phyloP scores from a whole-genome alignment of 352 stramenopile species.

The Phytopythium mirpurense region DNA sequence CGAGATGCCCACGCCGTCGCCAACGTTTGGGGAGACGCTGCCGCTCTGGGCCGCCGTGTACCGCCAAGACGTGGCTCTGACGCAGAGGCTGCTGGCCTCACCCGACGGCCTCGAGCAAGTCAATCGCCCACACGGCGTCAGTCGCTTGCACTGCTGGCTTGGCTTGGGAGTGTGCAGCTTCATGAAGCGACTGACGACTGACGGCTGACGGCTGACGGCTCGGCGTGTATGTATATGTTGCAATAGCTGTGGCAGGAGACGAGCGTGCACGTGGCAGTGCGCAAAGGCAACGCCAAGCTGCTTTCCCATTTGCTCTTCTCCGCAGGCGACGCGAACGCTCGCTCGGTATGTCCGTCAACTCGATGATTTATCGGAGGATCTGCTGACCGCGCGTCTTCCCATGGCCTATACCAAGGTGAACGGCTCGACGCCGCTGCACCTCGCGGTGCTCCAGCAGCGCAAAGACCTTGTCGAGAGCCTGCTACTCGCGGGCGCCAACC shows the following conservation, averaged over 20 bases:
- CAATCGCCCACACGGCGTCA: constrained; percentile 46
- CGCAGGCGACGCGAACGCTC: constrained; percentile 33
- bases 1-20: constrained; percentile 23
- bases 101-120: constrained; percentile 27
- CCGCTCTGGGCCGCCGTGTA: constrained; percentile 66
- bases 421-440: constrained; percentile 52
- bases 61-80: constrained; percentile 20
- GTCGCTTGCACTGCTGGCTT: no score
- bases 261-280: constrained; percentile 50
- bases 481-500: constrained; percentile 48
- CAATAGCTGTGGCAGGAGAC: constrained; percentile 67
- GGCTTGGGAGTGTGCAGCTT: no score
- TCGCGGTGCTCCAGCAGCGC: constrained; percentile 40
- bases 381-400: no score
- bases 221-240: no score
- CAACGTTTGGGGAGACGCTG: constrained; percentile 30
- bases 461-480: constrained; percentile 55
- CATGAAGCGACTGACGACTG: no score
- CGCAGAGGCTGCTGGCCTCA: constrained; percentile 38
- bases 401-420: constrained; percentile 35
- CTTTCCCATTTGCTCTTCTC: constrained; percentile 50
- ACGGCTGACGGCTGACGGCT: background rate
- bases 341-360: constrained; percentile 29
- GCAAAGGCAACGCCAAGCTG: constrained; percentile 46
- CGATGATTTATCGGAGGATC: no score